Base-by-base conservation (phyloP, 768 basidiomycete genomes). In the Clitopilus passeckerianus region DNA sequence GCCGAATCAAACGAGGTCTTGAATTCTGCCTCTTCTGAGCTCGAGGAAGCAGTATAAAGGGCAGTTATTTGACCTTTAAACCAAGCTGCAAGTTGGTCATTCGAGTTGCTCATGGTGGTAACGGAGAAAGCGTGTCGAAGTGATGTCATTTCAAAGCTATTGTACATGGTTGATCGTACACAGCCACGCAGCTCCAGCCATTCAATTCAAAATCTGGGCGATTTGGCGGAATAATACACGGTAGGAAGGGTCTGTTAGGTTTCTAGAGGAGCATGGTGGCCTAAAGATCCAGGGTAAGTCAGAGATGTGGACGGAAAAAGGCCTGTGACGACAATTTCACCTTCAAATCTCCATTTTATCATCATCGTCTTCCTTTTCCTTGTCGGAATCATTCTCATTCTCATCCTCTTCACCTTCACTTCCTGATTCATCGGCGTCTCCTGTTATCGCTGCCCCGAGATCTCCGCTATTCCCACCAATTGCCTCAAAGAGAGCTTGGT, bases 401-500 rank as follows among this genome's bases (percentile, higher is more conserved):
- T 57, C 43, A 24, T 56, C 54, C 20, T 64, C 57, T 46, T 22
- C 59, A 22, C n/a, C 37, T 18, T 35, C 24, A 56, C 53, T 22
- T 59, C 37, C 46, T 59, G 54, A 20, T 43, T 37, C 23, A 53
- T 22, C 30, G 6, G 22, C 54, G 27, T 35, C 50, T 37, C 18
- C 55, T 9, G 43, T 46, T 9, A n/a, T 44, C n/a, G 23, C 56
- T 33, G 34, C 59, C 35, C 20, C 7, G 15, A 16, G 30, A 1
- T 35, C 24, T 61, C 53, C 10, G 57, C 59, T 61, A 63, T 62
- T 54, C 34, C 52, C 46, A 60, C 65, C n/a, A 84, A 87, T 76
- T 27, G 67, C 68, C 52, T 60, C 63, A 76, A 85, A 86, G 1
- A 87, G 76, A 24, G 67, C 68, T 46, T 60, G 62, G 76, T 85